Percentiles rank a stretch among this genome's conserved stretches.
These are phyloP conservation scores for Cercophora newfieldiana DNA, from an alignment of 495 filamentous ascomycete species.

Conservation along the genomic window DNA sequence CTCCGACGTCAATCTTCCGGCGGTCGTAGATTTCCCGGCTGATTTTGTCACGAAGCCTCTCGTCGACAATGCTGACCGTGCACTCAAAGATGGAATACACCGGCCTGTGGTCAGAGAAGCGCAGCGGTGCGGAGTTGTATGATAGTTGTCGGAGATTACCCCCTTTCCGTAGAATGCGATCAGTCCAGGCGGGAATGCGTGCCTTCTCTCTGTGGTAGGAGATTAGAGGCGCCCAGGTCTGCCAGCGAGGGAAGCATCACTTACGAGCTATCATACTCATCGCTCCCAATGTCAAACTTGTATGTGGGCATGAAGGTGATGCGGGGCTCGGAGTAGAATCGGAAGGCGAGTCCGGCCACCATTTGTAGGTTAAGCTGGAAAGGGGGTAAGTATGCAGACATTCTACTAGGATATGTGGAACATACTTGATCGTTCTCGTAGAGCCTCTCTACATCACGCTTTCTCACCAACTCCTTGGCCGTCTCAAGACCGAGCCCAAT, in stretches of 20 bases:
- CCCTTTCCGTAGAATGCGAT: conserved; percentile 87
- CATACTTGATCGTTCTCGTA: conserved; percentile 91
- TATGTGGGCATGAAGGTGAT: conserved; percentile 92
- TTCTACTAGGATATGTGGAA: background rate
- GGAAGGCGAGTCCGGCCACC: conserved; percentile 86
- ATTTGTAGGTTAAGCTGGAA: conserved; percentile 88
- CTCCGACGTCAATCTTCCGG: conserved; percentile 59
- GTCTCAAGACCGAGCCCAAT: conserved; percentile 82
- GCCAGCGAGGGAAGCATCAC: conserved; percentile 28
- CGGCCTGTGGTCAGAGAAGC: conserved; percentile 91
- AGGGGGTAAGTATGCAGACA: background rate
- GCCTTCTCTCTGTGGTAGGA: conserved; percentile 71
- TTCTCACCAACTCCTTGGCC: conserved; percentile 70
- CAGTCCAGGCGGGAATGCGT: conserved; percentile 96
- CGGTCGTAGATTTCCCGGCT: conserved; percentile 70
- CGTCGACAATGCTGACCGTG: conserved; percentile 74
- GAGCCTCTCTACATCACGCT: conserved; percentile 70
- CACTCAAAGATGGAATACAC: conserved; percentile 89
- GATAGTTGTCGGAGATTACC: conserved; percentile 74
- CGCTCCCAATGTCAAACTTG: conserved; percentile 85
- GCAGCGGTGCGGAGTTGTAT: conserved; percentile 75
- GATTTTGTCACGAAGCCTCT: conserved; percentile 66
- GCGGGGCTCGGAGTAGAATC: conserved; percentile 81
- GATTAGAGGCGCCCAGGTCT: conserved; percentile 11
- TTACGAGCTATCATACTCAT: conserved; percentile 90